Percentiles rank a stretch among this genome's conserved stretches.
These are phyloP conservation scores for Conoideocrella luteorostrata DNA, from an alignment of 2,329 filamentous ascomycete genomes.

Conservation along the genomic window DNA sequence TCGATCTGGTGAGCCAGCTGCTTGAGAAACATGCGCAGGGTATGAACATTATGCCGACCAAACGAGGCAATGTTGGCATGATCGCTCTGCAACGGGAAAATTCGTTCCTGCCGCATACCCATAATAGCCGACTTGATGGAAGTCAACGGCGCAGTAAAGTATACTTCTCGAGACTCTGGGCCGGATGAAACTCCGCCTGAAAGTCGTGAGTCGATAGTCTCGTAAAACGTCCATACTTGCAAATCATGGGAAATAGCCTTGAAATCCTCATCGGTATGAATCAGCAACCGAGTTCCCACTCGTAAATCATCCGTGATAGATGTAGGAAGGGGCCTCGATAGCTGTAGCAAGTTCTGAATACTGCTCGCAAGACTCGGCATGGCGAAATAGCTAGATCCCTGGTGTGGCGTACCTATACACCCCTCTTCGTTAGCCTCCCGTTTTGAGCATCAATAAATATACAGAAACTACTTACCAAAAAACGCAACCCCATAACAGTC, in stretches of 20 bases:
- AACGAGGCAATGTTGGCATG: constrained; percentile 51
- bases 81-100: constrained; percentile 47
- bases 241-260: constrained; percentile 50
- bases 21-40: constrained; percentile 34
- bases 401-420: constrained; percentile 48
- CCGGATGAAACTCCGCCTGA: constrained; percentile 22
- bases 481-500: constrained; percentile 57
- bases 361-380: constrained; percentile 49
- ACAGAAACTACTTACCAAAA: constrained; percentile 39
- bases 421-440: too few relatives aligned
- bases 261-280: constrained; percentile 48
- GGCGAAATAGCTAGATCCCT: constrained; percentile 56
- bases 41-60: constrained; percentile 41
- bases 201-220: constrained; percentile 54
- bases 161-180: constrained; percentile 33
- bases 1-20: constrained; percentile 27
- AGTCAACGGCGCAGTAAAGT: constrained; percentile 53
- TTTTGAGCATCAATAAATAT: background rate
- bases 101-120: constrained; percentile 43
- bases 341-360: constrained; percentile 45
- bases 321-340: constrained; percentile 43
- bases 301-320: constrained; percentile 45
- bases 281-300: constrained; percentile 41
- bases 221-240: constrained; percentile 57
- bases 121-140: constrained; percentile 50